These are phyloP conservation scores for Alloteropsis semialata DNA, from an alignment of 176 grass and related monocot species.

Conservation along the genomic window DNA sequence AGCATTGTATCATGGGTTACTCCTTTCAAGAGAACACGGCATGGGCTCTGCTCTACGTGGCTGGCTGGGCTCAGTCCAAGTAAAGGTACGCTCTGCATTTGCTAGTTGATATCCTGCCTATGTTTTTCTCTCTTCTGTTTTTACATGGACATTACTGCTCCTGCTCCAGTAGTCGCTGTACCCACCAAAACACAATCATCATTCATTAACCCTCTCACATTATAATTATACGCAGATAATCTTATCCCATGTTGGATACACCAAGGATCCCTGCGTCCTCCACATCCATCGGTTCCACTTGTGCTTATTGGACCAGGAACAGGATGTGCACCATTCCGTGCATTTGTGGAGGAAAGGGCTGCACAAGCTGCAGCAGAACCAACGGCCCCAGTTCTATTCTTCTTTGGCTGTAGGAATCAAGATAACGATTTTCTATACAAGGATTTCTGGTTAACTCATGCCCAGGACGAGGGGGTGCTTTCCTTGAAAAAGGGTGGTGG, in stretches of 20 bases:
- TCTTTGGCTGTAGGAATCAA: slow-evolving; percentile 82
- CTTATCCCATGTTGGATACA: slow-evolving; percentile 75
- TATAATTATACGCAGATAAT: slow-evolving; percentile 47
- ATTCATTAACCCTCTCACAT: background rate
- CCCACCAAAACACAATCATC: background rate
- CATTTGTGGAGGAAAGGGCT: slow-evolving; percentile 77
- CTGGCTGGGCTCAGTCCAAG: slow-evolving; percentile 54
- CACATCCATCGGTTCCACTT: slow-evolving; percentile 62
- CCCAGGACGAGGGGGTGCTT: slow-evolving; percentile 62
- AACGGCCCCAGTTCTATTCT: slow-evolving; percentile 70
- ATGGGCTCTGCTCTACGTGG: slow-evolving; percentile 87
- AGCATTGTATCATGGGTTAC: slow-evolving; percentile 77
- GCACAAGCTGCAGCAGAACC: slow-evolving; percentile 32
- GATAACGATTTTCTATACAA: slow-evolving; percentile 73
- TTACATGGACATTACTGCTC: background rate
- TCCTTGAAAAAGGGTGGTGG: slow-evolving; percentile 71
- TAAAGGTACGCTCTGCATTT: slow-evolving; percentile 40
- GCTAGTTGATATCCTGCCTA: background rate
- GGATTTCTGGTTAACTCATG: slow-evolving; percentile 80
- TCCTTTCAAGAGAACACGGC: slow-evolving; percentile 66
- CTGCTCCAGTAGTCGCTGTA: background rate
- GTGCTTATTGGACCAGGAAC: slow-evolving; percentile 91
- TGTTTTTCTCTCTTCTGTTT: background rate
- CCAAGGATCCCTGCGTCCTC: slow-evolving; percentile 58
- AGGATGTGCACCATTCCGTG: slow-evolving; percentile 84